Evolutionary conservation across 768 basidiomycete species (phyloP).

Genomic region (Leucocoprinus leucothites): DNA sequence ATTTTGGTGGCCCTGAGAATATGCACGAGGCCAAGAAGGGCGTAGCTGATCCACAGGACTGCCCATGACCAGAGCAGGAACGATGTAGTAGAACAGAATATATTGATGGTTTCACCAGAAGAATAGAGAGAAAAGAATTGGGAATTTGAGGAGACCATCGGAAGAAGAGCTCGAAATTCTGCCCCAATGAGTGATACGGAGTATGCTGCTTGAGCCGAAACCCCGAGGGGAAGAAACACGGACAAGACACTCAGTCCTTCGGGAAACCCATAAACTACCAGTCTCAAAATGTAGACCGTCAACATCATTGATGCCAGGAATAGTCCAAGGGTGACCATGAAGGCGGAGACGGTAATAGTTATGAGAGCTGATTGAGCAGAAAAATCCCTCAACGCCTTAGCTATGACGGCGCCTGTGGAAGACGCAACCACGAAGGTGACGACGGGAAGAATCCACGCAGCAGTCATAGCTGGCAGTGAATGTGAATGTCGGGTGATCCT

Average conservation of each 20-base stretch:
- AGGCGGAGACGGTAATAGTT: constrained; percentile 51
- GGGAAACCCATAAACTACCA: constrained; percentile 55
- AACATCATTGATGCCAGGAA: constrained; percentile 64
- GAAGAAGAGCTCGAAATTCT: constrained; percentile 35
- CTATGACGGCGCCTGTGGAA: constrained; percentile 62
- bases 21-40: constrained; percentile 45
- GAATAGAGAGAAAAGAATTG: constrained; percentile 29
- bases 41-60: constrained; percentile 60
- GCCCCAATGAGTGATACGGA: constrained; percentile 55
- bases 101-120: constrained; percentile 36
- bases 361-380: constrained; percentile 48
- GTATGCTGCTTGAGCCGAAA: constrained; percentile 66
- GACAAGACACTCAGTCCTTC: constrained; percentile 47
- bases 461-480: constrained; percentile 50
- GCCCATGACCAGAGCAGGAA: constrained; percentile 62
- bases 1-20: constrained; percentile 37
- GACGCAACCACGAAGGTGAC: constrained; percentile 71
- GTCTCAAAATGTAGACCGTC: constrained; percentile 57
- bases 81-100: constrained; percentile 42
- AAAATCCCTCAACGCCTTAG: constrained; percentile 41
- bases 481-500: constrained; percentile 61
- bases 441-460: constrained; percentile 73
- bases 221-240: constrained; percentile 72
- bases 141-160: constrained; percentile 26
- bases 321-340: constrained; percentile 55